A percentile compares a stretch with the other conserved stretches of the same genome.
Evolutionary conservation across 768 basidiomycete genomes (phyloP).

Genomic region (Astraeus odoratus): DNA sequence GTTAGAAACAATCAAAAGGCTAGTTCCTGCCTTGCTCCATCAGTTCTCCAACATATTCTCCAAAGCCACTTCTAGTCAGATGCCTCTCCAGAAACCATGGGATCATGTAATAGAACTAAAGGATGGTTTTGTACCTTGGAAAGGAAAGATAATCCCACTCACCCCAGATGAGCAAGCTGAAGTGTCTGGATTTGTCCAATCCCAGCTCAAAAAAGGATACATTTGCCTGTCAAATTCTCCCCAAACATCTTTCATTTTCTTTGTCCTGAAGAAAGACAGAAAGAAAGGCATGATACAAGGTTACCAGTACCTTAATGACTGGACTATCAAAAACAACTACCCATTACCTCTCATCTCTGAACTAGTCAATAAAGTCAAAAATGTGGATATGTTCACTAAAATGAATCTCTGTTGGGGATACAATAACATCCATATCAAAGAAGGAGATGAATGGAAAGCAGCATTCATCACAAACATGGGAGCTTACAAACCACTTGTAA

Average conservation of each 20-base stretch:
- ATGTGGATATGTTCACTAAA: not conserved
- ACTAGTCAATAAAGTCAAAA: not conserved
- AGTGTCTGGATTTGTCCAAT: no score
- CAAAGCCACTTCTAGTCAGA: not conserved
- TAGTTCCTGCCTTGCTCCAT: no score
- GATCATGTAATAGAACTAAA: no score
- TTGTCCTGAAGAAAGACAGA: no score
- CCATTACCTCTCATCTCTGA: not conserved
- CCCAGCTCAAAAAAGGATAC: no score
- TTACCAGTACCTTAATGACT: not conserved
- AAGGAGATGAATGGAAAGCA: not conserved
- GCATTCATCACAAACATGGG: not conserved
- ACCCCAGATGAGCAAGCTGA: not conserved
- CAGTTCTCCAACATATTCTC: not conserved
- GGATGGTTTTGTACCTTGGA: not conserved
- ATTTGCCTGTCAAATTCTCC: no score
- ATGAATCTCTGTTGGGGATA: no score
- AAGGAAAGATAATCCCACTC: not conserved
- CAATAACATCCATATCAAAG: no score
- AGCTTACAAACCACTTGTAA: not conserved
- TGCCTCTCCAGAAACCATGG: conserved; percentile 2
- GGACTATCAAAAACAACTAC: not conserved
- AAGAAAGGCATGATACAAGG: no score
- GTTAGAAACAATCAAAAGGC: no score
- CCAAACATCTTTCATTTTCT: no score